Base-by-base conservation (phyloP, 768 basidiomycete species). In the Boletales sp. region DNA sequence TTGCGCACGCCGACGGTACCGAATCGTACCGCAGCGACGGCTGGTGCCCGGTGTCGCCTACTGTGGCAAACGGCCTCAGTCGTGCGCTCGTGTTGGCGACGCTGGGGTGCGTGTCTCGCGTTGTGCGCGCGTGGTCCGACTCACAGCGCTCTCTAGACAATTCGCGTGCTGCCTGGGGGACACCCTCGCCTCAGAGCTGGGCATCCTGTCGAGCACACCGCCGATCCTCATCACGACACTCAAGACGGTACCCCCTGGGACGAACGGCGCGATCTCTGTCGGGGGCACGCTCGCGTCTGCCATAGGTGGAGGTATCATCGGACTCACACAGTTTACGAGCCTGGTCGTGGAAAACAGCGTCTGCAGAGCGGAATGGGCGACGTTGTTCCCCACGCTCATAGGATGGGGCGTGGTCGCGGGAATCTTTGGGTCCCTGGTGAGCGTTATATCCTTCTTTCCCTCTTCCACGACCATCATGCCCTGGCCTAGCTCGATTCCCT, bases 141-240 rank as follows among this genome's bases (percentile, higher is more conserved):
- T 57, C 3, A 61, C 47, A 18, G 39, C 11, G 11, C 32, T 14
- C 34, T 31, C 30, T 4, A 93, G 90, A 4, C 92, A 94, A 63
- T 90, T 92, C 66, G 84, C 85, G 3, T 93, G 89, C 67, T 92
- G 88, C 63, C 74, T 94, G 9, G 94, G 90, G 6, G 94, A 97
- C 60, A 97, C 94, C 0, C 81, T 97, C 2, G 93, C 93, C 1
- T 94, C 91, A 9, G 94, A 97, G 69, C 78, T 97, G 19, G 94
- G 94, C 31, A 93, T 97, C 55, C 75, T 97, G 38, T 87, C 92
- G 21, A 65, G 63, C 34, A 73, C 78, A 13, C 76, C 75, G 4
- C 90, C 94, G 31, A 63, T 83, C 41, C 79, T 95, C 31, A 79
- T 97, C 57, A 94, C 92, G 5, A 93, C 88, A 5, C 67, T 86